A percentile compares a stretch with the other conserved stretches of the same genome.
Conservation (phyloP, 2,329 filamentous ascomycete species). For the Colletotrichum coccodes region DNA sequence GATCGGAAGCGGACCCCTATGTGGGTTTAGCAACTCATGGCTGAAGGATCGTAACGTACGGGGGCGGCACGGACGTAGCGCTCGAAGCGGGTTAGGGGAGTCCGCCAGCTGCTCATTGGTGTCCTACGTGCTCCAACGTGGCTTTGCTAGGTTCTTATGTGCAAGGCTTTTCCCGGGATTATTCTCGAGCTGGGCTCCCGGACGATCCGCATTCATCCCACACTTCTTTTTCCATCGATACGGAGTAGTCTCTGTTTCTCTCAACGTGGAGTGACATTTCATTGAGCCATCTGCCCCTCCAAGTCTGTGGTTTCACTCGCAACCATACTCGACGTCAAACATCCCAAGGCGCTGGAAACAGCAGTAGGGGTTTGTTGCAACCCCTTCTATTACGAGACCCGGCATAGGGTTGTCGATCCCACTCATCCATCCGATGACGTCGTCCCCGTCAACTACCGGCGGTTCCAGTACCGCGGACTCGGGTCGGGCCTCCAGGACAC, state of each 20-base stretch:
- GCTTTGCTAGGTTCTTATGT: not conserved
- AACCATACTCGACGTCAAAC: not conserved
- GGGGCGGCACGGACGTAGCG: constrained; percentile 13
- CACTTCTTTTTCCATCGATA: not conserved
- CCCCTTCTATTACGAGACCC: not conserved
- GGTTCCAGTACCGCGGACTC: constrained; percentile 21
- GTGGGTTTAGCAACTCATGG: not conserved
- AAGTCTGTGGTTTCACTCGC: not conserved
- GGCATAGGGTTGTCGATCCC: not conserved
- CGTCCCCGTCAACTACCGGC: not conserved
- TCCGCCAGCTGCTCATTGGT: not conserved
- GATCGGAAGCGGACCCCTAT: not conserved
- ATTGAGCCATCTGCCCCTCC: not conserved
- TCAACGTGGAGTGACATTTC: constrained; percentile 5
- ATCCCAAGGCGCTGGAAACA: not conserved
- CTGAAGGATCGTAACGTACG: not conserved
- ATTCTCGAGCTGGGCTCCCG: constrained; percentile 15
- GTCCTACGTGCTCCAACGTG: not conserved
- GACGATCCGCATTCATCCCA: constrained; percentile 11
- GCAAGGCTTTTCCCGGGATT: constrained; percentile 17
- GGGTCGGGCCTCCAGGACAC: not conserved
- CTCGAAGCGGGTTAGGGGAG: constrained; percentile 9
- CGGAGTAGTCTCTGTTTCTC: not conserved
- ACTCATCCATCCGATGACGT: constrained; percentile 6
- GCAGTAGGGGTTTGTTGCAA: not conserved